A percentile compares a stretch with the other conserved stretches of the same genome.
Conservation (phyloP, 768 basidiomycete genomes). For the Boletellus ananiceps region DNA sequence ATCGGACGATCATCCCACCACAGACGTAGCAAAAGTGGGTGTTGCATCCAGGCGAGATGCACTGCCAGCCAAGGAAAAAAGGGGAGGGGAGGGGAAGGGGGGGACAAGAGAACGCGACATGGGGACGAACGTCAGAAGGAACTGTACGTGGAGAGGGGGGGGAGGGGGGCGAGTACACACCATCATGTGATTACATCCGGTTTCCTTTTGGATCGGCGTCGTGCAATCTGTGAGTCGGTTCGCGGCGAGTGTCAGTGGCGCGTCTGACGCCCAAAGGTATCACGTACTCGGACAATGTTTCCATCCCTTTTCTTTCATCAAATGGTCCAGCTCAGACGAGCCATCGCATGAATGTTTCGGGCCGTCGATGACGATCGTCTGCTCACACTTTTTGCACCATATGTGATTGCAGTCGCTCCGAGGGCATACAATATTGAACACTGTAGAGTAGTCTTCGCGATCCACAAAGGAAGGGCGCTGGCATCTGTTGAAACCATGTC, state of each 20-base stretch:
- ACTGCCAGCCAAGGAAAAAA: constrained; percentile 32
- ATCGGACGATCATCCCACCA: constrained; percentile 43
- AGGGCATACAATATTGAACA: constrained; percentile 46
- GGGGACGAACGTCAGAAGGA: background rate
- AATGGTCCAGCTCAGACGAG: constrained; percentile 45
- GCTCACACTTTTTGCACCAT: constrained; percentile 62
- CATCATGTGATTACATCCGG: constrained; percentile 58
- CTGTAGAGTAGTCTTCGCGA: constrained; percentile 40
- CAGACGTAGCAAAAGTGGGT: constrained; percentile 56
- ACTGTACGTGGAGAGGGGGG: no score
- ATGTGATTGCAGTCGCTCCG: constrained; percentile 41
- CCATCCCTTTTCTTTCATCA: constrained; percentile 57
- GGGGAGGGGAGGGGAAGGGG: no score
- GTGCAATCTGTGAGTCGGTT: constrained; percentile 32
- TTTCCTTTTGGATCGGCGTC: constrained; percentile 47
- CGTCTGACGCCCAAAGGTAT: background rate
- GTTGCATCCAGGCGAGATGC: constrained; percentile 54
- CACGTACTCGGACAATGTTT: constrained; percentile 55
- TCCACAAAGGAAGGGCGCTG: constrained; percentile 46
- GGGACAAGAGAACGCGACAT: no score
- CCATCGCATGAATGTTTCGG: constrained; percentile 57
- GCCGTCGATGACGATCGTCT: constrained; percentile 32
- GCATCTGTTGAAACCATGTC: constrained; percentile 38
- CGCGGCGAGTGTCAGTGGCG: no score
- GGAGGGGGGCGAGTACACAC: constrained; percentile 23